Conservation (phyloP, 352 stramenopile genomes). For the Pythium vanterpoolii region DNA sequence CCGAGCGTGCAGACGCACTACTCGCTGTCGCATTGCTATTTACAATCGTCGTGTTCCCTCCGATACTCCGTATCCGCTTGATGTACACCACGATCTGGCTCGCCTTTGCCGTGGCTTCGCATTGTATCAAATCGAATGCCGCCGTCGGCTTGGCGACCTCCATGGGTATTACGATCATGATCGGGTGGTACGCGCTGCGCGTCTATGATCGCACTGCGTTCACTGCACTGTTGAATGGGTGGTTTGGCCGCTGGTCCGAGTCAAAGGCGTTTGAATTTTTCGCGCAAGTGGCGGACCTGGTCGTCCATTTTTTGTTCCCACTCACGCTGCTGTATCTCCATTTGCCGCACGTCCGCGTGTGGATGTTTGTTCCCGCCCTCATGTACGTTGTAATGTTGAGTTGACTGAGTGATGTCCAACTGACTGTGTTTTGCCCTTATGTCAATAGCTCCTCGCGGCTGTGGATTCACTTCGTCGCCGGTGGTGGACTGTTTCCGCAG, state of each 20-base stretch:
- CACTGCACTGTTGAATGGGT: slow-evolving; percentile 71
- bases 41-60: slow-evolving; percentile 51
- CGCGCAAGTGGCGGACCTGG: slow-evolving; percentile 49
- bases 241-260: slow-evolving; percentile 64
- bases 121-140: slow-evolving; percentile 49
- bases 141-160: slow-evolving; percentile 72
- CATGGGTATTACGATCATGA: slow-evolving; percentile 84
- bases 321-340: slow-evolving; percentile 69
- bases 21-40: slow-evolving; percentile 57
- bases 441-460: slow-evolving; percentile 55
- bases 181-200: slow-evolving; percentile 79
- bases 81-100: slow-evolving; percentile 85
- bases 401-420: not conserved
- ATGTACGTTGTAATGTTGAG: slow-evolving; percentile 32
- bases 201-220: slow-evolving; percentile 77
- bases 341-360: slow-evolving; percentile 63
- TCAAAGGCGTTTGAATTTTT: slow-evolving; percentile 52
- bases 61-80: slow-evolving; percentile 57
- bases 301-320: slow-evolving; percentile 62
- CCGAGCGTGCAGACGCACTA: slow-evolving; percentile 32
- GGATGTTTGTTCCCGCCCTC: slow-evolving; percentile 76
- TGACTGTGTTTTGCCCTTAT: not conserved
- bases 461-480: slow-evolving; percentile 75
- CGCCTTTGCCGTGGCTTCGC: slow-evolving; percentile 47
- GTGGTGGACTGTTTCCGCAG: slow-evolving; percentile 65